Base-by-base conservation (phyloP, 345 rosid genomes). In the Linum trigynum region DNA sequence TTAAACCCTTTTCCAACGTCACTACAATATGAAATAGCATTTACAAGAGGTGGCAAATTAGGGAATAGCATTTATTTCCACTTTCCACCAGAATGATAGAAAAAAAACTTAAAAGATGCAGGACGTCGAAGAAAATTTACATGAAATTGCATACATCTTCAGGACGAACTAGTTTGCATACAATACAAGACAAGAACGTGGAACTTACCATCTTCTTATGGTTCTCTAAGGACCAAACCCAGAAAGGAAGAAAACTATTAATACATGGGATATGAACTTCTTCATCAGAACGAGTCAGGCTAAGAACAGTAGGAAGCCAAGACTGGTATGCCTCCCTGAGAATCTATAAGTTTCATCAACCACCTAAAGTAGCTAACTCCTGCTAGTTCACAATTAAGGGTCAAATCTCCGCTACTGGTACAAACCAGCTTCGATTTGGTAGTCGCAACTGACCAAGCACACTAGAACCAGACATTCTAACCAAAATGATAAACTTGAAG, bases 301-400 rank as follows among this genome's bases (percentile, higher is more conserved):
- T 79, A 78, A 94, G 95, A 65, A 94, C 96, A 42, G 88, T 82
- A 38, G 96, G 96, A 72, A 94, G 84, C 99, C 99, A 94, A 3
- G 96, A 84, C 71, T 94, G 99, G 77, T 90, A 94, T 42, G 96
- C 79, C 74, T 94, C 99, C 73, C 97, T 85, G 63, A 88, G 96
- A 94, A 69, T 72, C 99, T 81, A 63, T 94, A 96, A 38, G 97
- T 90, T 79, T 94, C 99, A 79, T 90, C 99, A 68, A 90, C 96
- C 71, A 94, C 95, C 99, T 90, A 79, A 64, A 75, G 84, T 43
- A 61, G 56, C 38, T 42, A 56, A 64, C 50, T 17, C 62, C 32
- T 59, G 65, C 79, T 72, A 77, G 69, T 51, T 17, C n/a, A 36
- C 37, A 43, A 32, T 1, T 36, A 7, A 23, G 32, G 32, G 32